These are phyloP conservation scores for Coemansia sp. DNA, from an alignment of 192 early-diverging fungal genomes.

Conservation along the genomic window DNA sequence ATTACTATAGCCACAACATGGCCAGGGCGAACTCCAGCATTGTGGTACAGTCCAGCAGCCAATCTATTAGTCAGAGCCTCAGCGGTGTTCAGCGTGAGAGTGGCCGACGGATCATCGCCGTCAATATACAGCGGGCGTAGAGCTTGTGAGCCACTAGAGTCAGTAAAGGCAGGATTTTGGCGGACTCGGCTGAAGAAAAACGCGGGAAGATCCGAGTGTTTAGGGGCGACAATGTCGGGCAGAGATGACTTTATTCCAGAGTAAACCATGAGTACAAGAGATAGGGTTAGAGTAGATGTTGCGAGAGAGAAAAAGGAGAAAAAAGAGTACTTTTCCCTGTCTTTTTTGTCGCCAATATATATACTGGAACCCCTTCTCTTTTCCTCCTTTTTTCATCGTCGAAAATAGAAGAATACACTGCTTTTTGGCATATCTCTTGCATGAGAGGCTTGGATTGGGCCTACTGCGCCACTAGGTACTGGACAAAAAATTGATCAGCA, in stretches of 20 bases:
- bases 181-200: constrained; percentile 24
- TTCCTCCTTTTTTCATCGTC: too few species aligned
- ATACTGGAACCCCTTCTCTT: too few species aligned
- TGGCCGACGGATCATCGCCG: neutral
- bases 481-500: neutral
- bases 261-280: neutral
- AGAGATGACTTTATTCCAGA: neutral
- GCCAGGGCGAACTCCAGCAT: constrained; percentile 62
- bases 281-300: neutral
- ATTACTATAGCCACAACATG: constrained; percentile 63
- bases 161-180: neutral
- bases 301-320: neutral
- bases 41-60: constrained; percentile 42
- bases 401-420: neutral
- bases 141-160: neutral
- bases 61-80: constrained; percentile 17
- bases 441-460: neutral
- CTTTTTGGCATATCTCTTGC: neutral
- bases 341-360: too few species aligned
- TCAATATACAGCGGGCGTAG: constrained; percentile 31
- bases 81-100: constrained; percentile 14
- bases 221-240: constrained; percentile 9
- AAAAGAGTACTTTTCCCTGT: neutral
- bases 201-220: constrained; percentile 7
- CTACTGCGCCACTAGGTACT: too few species aligned